Percentiles rank a stretch among this genome's conserved stretches.
phyloP scores from a whole-genome alignment of 2,329 filamentous ascomycete genomes.

The Penicillium aurantiogriseum region DNA sequence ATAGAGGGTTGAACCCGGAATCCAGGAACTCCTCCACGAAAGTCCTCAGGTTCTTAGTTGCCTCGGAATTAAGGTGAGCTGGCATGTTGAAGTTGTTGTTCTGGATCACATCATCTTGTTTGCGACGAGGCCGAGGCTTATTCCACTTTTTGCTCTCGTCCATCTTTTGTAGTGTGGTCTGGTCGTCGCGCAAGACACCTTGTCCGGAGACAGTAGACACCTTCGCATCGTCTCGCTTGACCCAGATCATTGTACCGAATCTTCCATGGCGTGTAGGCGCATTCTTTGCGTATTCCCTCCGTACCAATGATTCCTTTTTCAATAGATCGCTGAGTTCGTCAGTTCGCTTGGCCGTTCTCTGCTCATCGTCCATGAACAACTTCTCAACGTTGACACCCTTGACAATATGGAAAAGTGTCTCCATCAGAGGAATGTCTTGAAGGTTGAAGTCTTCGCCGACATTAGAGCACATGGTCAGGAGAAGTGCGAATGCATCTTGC shows the following conservation, averaged over 20 bases:
- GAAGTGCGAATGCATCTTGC: conserved; percentile 83
- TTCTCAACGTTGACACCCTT: conserved; percentile 84
- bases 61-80: conserved; percentile 66
- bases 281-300: conserved; percentile 71
- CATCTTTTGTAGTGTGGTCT: conserved; percentile 78
- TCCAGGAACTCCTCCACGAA: conserved; percentile 96
- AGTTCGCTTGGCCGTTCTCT: conserved; percentile 66
- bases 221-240: conserved; percentile 81
- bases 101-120: conserved; percentile 59
- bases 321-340: conserved; percentile 73
- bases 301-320: conserved; percentile 79
- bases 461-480: conserved; percentile 85
- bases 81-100: conserved; percentile 73
- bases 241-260: conserved; percentile 97
- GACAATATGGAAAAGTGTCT: conserved; percentile 87
- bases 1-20: conserved; percentile 89
- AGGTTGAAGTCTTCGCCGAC: conserved; percentile 90
- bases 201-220: conserved; percentile 86
- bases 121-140: conserved; percentile 66
- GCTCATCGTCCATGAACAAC: conserved; percentile 77
- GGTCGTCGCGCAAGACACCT: conserved; percentile 71
- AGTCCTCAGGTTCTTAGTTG: conserved; percentile 70
- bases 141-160: conserved; percentile 88
- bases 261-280: conserved; percentile 86
- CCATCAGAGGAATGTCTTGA: conserved; percentile 85